phyloP scores from a whole-genome alignment of 2,329 filamentous ascomycete species.

The Colletotrichum cuscutae region DNA sequence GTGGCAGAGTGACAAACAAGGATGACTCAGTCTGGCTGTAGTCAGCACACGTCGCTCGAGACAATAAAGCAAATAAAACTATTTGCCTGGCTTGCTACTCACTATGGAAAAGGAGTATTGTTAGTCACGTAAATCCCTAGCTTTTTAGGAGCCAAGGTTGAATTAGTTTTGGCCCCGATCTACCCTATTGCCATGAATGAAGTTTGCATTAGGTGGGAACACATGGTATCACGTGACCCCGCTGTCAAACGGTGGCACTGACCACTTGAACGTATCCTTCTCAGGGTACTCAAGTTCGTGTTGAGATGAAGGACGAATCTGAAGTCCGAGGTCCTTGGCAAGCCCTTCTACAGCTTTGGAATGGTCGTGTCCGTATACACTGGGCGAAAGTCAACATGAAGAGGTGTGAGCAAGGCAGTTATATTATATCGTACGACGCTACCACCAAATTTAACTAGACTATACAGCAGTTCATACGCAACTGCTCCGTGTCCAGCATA shows the following conservation, averaged over 20 bases:
- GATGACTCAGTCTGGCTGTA: neutral
- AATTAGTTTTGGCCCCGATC: neutral
- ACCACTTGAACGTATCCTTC: neutral
- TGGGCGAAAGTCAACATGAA: neutral
- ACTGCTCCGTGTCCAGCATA: neutral
- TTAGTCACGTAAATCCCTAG: neutral
- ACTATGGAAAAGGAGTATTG: neutral
- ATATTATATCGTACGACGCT: conserved; percentile 3
- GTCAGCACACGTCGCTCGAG: neutral
- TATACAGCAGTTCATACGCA: neutral
- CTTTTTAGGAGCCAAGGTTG: neutral
- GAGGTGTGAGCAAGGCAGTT: conserved; percentile 19
- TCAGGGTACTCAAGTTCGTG: too few relatives aligned
- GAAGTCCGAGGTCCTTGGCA: neutral
- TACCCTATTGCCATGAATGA: neutral
- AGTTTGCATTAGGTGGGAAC: conserved; percentile 6
- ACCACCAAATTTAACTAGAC: neutral
- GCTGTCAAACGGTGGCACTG: neutral
- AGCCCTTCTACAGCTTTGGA: neutral
- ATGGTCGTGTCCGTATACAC: neutral
- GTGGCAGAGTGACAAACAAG: neutral
- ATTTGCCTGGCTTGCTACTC: neutral
- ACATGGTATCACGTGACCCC: neutral
- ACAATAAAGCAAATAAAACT: neutral
- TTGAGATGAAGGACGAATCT: too few relatives aligned